Conservation (phyloP, 768 basidiomycete genomes). For the Phlegmacium glaucopus region DNA sequence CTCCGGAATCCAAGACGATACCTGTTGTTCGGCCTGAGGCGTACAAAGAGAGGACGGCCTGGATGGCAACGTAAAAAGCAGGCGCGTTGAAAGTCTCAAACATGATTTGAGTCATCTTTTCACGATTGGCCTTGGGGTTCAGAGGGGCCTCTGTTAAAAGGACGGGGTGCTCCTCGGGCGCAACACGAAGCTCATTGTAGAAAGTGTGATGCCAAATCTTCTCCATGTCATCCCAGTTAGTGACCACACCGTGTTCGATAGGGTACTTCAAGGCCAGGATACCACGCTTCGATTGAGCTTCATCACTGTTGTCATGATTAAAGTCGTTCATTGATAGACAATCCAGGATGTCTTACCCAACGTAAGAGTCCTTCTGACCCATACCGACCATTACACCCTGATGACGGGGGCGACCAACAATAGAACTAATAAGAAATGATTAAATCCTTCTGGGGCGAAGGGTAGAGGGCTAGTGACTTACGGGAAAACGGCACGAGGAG, state of each 20-base stretch:
- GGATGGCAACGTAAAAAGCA: conserved; percentile 89
- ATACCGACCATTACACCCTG: conserved; percentile 97
- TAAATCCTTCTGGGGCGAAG: too few species aligned
- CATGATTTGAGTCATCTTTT: conserved; percentile 97
- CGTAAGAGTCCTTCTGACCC: conserved; percentile 96
- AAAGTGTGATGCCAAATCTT: conserved; percentile 99
- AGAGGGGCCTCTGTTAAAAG: conserved; percentile 89
- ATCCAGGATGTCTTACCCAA: conserved; percentile 58
- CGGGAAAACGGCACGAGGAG: conserved; percentile 93
- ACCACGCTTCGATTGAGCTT: conserved; percentile 65
- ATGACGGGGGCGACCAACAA: conserved; percentile 93
- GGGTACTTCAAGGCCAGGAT: conserved; percentile 92
- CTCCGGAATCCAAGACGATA: conserved; percentile 94
- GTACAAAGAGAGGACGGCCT: conserved; percentile 88
- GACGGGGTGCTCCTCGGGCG: conserved; percentile 90
- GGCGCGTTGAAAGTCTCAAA: conserved; percentile 95
- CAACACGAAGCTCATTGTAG: conserved; percentile 93
- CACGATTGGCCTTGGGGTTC: conserved; percentile 90
- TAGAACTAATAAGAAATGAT: conserved; percentile 50
- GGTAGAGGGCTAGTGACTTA: conserved; percentile 39
- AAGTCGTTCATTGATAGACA: background rate
- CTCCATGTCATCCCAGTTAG: conserved; percentile 99
- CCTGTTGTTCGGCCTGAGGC: conserved; percentile 94
- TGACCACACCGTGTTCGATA: conserved; percentile 92
- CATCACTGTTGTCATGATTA: conserved; percentile 20